These are phyloP conservation scores for Lentinus brumalis DNA, from an alignment of 768 basidiomycete species.

Conservation along the genomic window DNA sequence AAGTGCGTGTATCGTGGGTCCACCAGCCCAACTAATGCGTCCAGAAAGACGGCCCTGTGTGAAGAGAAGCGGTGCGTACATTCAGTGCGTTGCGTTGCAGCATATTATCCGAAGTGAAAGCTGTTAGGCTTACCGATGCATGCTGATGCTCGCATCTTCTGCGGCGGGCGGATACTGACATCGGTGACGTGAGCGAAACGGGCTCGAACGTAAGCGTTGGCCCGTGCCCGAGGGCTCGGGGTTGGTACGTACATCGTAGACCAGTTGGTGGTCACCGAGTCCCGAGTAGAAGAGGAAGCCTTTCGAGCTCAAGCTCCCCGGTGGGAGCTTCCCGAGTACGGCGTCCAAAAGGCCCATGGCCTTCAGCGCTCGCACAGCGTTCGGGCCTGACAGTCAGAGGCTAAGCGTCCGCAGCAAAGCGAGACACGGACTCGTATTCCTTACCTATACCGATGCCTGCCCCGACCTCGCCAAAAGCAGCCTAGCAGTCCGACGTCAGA, in stretches of 20 bases:
- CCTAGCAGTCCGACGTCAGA: slow-evolving; percentile 29
- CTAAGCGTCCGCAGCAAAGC: background rate
- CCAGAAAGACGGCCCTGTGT: slow-evolving; percentile 50
- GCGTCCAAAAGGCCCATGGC: slow-evolving; percentile 47
- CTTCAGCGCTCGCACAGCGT: slow-evolving; percentile 48
- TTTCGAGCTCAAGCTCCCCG: slow-evolving; percentile 30
- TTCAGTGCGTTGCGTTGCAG: slow-evolving; percentile 29
- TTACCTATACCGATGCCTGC: slow-evolving; percentile 57
- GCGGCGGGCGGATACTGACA: slow-evolving; percentile 36
- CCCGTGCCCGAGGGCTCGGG: background rate
- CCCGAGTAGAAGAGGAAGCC: slow-evolving; percentile 47
- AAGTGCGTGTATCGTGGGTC: slow-evolving; percentile 48
- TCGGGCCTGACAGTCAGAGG: slow-evolving; percentile 34
- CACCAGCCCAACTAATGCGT: slow-evolving; percentile 46
- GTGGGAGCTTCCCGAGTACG: slow-evolving; percentile 40
- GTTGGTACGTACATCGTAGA: slow-evolving; percentile 43
- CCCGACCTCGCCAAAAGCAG: slow-evolving; percentile 50
- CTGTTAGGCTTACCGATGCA: slow-evolving; percentile 42
- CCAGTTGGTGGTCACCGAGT: slow-evolving; percentile 40
- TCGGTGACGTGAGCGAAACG: background rate
- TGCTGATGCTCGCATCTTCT: slow-evolving; percentile 45
- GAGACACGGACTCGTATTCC: background rate
- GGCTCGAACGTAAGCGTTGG: background rate
- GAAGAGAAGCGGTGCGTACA: background rate
- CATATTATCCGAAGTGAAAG: background rate